phyloP scores from a whole-genome alignment of 768 basidiomycete genomes.

The Fibroporia radiculosa region DNA sequence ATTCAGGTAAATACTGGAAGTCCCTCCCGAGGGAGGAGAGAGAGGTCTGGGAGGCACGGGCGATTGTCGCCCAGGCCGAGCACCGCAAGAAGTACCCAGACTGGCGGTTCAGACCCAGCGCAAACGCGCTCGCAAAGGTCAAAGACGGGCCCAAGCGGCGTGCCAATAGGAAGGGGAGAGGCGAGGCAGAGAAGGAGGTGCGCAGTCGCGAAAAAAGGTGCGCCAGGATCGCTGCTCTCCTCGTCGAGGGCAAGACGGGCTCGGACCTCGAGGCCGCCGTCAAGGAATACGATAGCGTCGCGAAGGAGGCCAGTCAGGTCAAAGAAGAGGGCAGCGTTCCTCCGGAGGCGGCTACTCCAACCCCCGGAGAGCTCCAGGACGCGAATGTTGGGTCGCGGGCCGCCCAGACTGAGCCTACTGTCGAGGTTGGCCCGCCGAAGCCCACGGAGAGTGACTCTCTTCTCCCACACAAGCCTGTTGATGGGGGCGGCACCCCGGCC shows the following conservation, averaged over 20 bases:
- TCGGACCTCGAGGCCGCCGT: constrained; percentile 53
- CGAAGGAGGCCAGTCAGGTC: constrained; percentile 17
- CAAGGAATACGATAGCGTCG: constrained; percentile 46
- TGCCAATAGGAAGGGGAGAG: constrained; percentile 25
- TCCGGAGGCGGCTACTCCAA: neutral
- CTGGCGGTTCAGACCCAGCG: constrained; percentile 75
- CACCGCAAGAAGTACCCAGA: constrained; percentile 71
- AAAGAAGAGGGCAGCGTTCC: constrained; percentile 16
- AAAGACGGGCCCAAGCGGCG: constrained; percentile 33
- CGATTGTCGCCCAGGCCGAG: constrained; percentile 60
- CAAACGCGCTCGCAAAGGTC: constrained; percentile 35
- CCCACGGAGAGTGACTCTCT: too few relatives aligned
- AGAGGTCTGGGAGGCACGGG: constrained; percentile 72
- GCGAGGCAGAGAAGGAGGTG: constrained; percentile 33
- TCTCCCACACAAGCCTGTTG: neutral
- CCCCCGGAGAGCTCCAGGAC: constrained; percentile 5
- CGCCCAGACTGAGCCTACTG: neutral
- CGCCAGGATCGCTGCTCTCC: constrained; percentile 59
- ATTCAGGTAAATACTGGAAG: constrained; percentile 66
- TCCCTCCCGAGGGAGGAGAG: constrained; percentile 59
- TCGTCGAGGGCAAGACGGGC: constrained; percentile 63
- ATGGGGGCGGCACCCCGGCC: constrained; percentile 1
- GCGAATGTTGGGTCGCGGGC: neutral
- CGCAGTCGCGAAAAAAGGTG: constrained; percentile 51
- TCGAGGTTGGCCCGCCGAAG: neutral